Evolutionary conservation across 495 filamentous ascomycete genomes (phyloP).

Genomic region (Friedmanniomyces simplex): DNA sequence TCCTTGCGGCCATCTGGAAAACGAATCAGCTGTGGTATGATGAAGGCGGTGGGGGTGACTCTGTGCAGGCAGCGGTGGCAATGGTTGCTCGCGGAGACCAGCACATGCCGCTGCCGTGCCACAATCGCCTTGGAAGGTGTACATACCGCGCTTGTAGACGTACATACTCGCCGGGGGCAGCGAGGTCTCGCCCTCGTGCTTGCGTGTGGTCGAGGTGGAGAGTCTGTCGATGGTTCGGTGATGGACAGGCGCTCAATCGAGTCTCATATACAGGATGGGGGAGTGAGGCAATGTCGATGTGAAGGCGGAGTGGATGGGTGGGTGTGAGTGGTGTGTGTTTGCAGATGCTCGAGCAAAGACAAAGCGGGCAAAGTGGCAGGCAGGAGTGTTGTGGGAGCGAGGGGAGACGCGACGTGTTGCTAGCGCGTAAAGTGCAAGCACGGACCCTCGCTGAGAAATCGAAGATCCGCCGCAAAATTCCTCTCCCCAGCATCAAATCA

Average conservation of each 20-base stretch:
- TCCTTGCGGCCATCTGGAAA: constrained; percentile 90
- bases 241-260: background rate
- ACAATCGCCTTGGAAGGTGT: background rate
- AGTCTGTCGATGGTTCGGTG: background rate
- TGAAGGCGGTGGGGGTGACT: background rate
- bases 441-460: background rate
- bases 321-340: background rate
- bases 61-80: background rate
- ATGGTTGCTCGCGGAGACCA: background rate
- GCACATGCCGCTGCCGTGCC: background rate
- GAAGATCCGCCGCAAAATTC: background rate
- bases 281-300: background rate
- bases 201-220: background rate
- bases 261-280: background rate
- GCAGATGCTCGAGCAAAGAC: background rate
- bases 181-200: constrained; percentile 7
- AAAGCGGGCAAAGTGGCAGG: background rate
- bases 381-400: background rate
- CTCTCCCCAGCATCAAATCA: background rate
- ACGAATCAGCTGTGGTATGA: background rate
- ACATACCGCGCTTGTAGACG: constrained; percentile 62
- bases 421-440: constrained; percentile 1
- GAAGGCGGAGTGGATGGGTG: background rate
- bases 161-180: constrained; percentile 39
- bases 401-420: background rate